Base-by-base conservation (phyloP, 1,284 basidiomycete genomes). In the Papiliotrema flavescens region DNA sequence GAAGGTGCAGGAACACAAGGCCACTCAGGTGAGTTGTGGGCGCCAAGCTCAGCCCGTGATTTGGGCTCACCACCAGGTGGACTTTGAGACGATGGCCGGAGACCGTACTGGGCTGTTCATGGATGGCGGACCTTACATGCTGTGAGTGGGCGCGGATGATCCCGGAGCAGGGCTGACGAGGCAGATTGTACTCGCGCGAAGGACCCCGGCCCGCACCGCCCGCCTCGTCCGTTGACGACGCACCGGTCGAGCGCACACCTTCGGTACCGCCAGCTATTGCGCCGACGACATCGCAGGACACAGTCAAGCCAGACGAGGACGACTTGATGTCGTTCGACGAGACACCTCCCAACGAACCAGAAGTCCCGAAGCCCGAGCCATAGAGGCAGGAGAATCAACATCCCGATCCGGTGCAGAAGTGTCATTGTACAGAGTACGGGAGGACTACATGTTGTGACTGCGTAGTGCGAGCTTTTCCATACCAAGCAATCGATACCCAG, bases 81-180 rank as follows among this genome's bases (percentile, higher is more conserved):
- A 64, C 8, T 75, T 62, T 59, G 59, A 62, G 36, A 48, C 47
- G 1, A 65, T 75, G 13, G 51, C 49, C 17, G 48, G 17, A 3
- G 73, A 75, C 57, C 59, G 54, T 43, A 71, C 68, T 0, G 73
- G 73, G 2, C 53, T 69, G 49, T 73, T 62, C 51, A 72, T 73
- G 57, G 71, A 73, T 35, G 73, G 71, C 9, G 73, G 73, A 3
- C 66, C 71, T 4, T 73, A 71, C 49, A 44, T 65, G n/a, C 57
- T 69, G 56, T 54, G 36, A 37, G 52, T 17, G 5, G 20, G 17
- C 43, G 2, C 42, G 9, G 28, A 32, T 9, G 20, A 36, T 19
- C 28, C 11, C 13, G 6, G 14, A 9, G n/a, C 7, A n/a, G 24
- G 57, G 8, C 35, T 70, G 17, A 35, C 32, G 24, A 47, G 11